Evolutionary conservation across 2,329 filamentous ascomycete species (phyloP).

Genomic region (Arthrobotrys megalospora): DNA sequence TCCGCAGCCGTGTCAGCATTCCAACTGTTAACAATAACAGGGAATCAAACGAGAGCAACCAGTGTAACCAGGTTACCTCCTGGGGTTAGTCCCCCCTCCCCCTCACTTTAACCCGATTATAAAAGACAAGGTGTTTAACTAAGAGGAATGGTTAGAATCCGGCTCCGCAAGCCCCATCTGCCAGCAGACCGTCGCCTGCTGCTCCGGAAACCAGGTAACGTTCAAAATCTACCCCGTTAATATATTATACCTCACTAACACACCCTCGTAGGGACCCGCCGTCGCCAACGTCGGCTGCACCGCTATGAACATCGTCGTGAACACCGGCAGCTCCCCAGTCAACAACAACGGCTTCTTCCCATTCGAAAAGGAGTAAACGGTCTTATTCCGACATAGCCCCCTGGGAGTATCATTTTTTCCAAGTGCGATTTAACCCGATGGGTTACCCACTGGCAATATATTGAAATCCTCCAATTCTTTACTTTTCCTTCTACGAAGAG

Average conservation of each 20-base stretch:
- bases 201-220: slow-evolving; percentile 47
- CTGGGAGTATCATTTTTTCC: too few relatives aligned
- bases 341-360: slow-evolving; percentile 44
- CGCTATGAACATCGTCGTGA: slow-evolving; percentile 53
- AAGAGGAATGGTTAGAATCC: slow-evolving; percentile 13
- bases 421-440: too few relatives aligned
- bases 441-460: too few relatives aligned
- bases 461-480: too few relatives aligned
- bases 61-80: slow-evolving; percentile 45
- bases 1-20: slow-evolving; percentile 25
- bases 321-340: slow-evolving; percentile 43
- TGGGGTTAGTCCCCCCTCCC: slow-evolving; percentile 9
- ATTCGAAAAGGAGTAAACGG: slow-evolving; percentile 28
- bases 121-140: neutral
- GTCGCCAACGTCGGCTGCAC: slow-evolving; percentile 55
- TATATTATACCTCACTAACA: neutral
- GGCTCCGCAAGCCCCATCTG: slow-evolving; percentile 37
- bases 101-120: neutral
- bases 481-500: too few relatives aligned
- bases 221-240: neutral
- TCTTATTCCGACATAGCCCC: too few relatives aligned
- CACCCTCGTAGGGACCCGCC: slow-evolving; percentile 10
- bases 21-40: slow-evolving; percentile 45
- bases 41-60: slow-evolving; percentile 32
- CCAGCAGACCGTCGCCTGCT: slow-evolving; percentile 46